Evolutionary conservation across 2,329 filamentous ascomycete species (phyloP), one percentile per base, ranked within the genome.

Genomic region (Didymella sp.): DNA sequence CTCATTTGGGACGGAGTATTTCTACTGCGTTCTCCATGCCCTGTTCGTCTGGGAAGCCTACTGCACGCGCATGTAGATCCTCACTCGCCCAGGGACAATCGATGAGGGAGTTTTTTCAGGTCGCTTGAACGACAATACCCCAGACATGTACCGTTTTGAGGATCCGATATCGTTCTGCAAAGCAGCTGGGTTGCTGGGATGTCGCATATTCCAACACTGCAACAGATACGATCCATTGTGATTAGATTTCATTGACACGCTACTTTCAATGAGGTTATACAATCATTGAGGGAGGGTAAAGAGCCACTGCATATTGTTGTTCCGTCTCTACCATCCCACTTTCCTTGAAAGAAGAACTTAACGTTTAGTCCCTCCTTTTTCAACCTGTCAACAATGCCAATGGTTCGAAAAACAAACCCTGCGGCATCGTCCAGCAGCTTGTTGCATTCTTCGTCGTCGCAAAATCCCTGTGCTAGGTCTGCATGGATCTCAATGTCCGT

Each of bases 401-500:
- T 15, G 2, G 46, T 19, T 8, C 21, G 42, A 31, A 48, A 33
- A 3, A 57, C 7, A 5, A 57, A 47, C 17, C 13, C 30, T 7
- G 30, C 48, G 25, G 43, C 37, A 24, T 37, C 43, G 17, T 11
- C 15, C 17, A 51, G 6, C 17, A 38, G 13, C 12, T 43, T 24
- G n/a, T 35, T n/a, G 8, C 28, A 8, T 3, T 51, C 48, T 21
- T 42, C 30, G 15, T 44, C 28, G 5, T 47, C 30, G 0, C 21
- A 30, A 19, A 25, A 37, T 1, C 28, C 54, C 4, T 57, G 35
- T 7, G 54, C 19, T 24, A 57, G 13, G 38, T 47, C 48, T 31
- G 38, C 0, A 19, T 48, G 48, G 7, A 57, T 21, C 17, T n/a
- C 25, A 1, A 51, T 22, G 1, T 13, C 22, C 11, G 43, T 25